These are phyloP conservation scores for Limtongia smithiae DNA, from an alignment of 805 yeast species.

Conservation along the genomic window DNA sequence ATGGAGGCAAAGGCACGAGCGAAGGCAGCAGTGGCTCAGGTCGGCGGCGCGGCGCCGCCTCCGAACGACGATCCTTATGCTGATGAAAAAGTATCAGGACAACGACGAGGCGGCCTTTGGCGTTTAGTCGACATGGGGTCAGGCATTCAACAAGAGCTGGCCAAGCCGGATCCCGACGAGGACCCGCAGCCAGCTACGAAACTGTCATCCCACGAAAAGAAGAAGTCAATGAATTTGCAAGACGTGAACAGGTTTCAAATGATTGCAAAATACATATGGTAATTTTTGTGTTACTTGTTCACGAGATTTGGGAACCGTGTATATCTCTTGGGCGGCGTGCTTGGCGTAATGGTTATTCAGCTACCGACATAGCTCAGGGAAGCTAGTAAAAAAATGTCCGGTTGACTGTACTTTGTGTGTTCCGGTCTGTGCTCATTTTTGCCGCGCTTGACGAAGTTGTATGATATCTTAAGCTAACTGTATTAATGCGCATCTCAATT, in stretches of 20 bases:
- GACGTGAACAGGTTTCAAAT: slow-evolving; percentile 62
- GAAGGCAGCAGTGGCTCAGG: not conserved
- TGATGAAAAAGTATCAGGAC: slow-evolving; percentile 33
- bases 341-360: too few species aligned
- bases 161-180: slow-evolving; percentile 11
- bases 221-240: slow-evolving; percentile 39
- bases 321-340: too few species aligned
- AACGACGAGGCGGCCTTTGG: slow-evolving; percentile 25
- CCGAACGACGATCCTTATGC: slow-evolving; percentile 22
- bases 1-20: slow-evolving; percentile 3
- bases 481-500: too few species aligned
- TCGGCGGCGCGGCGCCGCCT: not conserved
- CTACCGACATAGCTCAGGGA: too few species aligned
- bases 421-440: too few species aligned
- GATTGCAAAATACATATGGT: slow-evolving; percentile 77
- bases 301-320: too few species aligned
- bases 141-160: slow-evolving; percentile 20
- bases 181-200: not conserved
- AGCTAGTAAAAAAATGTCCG: too few species aligned
- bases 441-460: too few species aligned
- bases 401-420: too few species aligned
- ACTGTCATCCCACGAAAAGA: slow-evolving; percentile 30
- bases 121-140: slow-evolving; percentile 26
- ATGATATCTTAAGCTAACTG: too few species aligned
- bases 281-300: too few species aligned